Base-by-base conservation (phyloP, 192 early-diverging fungal genomes). In the Rhizoclosmatium globosum region DNA sequence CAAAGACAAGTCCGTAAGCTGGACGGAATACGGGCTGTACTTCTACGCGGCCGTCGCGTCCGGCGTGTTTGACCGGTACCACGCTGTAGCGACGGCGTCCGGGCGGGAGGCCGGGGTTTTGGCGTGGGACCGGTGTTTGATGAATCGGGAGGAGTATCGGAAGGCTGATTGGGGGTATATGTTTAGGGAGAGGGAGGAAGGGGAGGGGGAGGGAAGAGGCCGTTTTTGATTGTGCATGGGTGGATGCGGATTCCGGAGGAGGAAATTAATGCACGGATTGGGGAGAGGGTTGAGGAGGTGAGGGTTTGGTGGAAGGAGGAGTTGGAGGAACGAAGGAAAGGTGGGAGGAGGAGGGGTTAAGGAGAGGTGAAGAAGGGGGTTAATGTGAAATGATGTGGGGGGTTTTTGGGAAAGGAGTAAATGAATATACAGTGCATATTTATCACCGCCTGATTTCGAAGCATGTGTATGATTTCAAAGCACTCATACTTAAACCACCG, bases 201-300 rank as follows among this genome's bases (percentile, higher is more conserved):
- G 50, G 17, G 6, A 13, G 50, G 50, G 1, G 6, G 9, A 53
- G 15, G 23, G 13, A 64, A 64, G 23, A 6, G 62, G 11, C 62
- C 62, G 7, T 64, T 64, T 21, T 21, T 64, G 62, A 6, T 64
- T 23, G 23, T 64, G 23, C 62, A 64, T 64, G 6, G 11, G 23
- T 64, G 62, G 62, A 64, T 64, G 62, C 23, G 1, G 6, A 64
- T 64, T 64, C 62, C 62, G 23, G 11, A 17, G 13, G 21, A 23
- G 7, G 62, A 64, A 64, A 21, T 64, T 11, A 64, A 64, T 42
- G 62, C 62, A 7, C 7, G 21, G 21, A 64, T 64, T 64, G 62
- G 31, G 31, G 31, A 31, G 31, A 31, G 31, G 31, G 31, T 31
- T 31, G 31, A 31, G 31, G 31, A 31, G 31, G 31, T 31, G 31